Evolutionary conservation across 2,329 filamentous ascomycete genomes (phyloP).

Genomic region (Dactylella cylindrospora): DNA sequence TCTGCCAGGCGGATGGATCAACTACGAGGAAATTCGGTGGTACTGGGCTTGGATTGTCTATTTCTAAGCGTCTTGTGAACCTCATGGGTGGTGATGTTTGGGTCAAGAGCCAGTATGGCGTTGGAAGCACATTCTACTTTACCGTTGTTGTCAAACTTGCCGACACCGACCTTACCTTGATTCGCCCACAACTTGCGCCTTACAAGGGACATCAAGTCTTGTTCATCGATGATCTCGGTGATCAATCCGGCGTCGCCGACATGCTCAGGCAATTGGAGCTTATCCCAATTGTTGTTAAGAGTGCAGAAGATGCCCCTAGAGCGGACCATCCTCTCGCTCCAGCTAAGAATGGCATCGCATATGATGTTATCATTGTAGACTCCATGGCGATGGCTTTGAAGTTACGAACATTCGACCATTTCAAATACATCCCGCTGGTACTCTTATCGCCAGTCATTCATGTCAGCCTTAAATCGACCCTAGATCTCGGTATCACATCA

Average conservation of each 20-base stretch:
- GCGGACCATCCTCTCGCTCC: slow-evolving; percentile 57
- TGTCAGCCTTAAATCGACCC: slow-evolving; percentile 86
- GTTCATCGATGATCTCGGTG: slow-evolving; percentile 86
- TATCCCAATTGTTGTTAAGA: slow-evolving; percentile 78
- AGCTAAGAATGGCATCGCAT: slow-evolving; percentile 62
- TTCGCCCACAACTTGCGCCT: slow-evolving; percentile 81
- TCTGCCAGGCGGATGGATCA: slow-evolving; percentile 96
- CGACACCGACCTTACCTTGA: slow-evolving; percentile 72
- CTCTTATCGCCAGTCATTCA: slow-evolving; percentile 84
- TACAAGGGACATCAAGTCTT: slow-evolving; percentile 90
- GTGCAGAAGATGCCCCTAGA: slow-evolving; percentile 67
- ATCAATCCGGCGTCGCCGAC: slow-evolving; percentile 71
- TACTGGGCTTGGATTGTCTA: slow-evolving; percentile 88
- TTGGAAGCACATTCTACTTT: slow-evolving; percentile 94
- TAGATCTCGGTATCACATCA: slow-evolving; percentile 95
- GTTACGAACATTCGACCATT: slow-evolving; percentile 83
- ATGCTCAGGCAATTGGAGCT: slow-evolving; percentile 80
- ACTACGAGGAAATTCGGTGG: slow-evolving; percentile 91
- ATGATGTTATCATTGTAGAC: slow-evolving; percentile 95
- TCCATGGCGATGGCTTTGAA: slow-evolving; percentile 86
- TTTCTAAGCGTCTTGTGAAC: slow-evolving; percentile 91
- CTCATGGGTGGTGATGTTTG: slow-evolving; percentile 96
- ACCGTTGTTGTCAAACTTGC: slow-evolving; percentile 88
- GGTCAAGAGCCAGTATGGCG: slow-evolving; percentile 89
- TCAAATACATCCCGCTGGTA: slow-evolving; percentile 97